Evolutionary conservation across 768 basidiomycete species (phyloP).

Genomic region (Gloeophyllum trabeum): DNA sequence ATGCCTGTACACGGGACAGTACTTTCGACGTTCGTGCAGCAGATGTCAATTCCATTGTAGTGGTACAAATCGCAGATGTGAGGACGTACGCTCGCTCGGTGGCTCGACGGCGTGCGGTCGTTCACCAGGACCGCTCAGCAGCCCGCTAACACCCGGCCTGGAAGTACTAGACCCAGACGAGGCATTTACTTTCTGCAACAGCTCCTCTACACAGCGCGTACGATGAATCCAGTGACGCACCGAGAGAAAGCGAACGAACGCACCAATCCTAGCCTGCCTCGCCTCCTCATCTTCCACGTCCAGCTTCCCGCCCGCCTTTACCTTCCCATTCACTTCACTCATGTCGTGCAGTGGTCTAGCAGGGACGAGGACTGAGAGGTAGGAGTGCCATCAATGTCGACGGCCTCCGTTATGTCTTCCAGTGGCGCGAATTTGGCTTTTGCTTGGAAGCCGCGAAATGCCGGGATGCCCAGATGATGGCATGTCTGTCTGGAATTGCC

Average conservation of each 20-base stretch:
- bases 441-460: too few species aligned
- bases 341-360: too few species aligned
- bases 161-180: neutral
- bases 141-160: neutral
- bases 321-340: too few species aligned
- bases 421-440: too few species aligned
- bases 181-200: neutral
- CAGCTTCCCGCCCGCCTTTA: too few species aligned
- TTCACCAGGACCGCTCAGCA: constrained; percentile 25
- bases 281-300: constrained; percentile 12
- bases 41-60: neutral
- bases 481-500: too few species aligned
- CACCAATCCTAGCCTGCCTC: constrained; percentile 12
- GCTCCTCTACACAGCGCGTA: neutral
- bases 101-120: constrained; percentile 26
- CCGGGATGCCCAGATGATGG: too few species aligned
- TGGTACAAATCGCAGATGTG: neutral
- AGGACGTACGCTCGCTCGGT: constrained; percentile 36
- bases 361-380: too few species aligned
- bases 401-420: too few species aligned
- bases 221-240: neutral
- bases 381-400: too few species aligned
- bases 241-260: neutral
- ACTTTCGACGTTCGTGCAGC: constrained; percentile 27
- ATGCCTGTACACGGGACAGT: constrained; percentile 51